Evolutionary conservation across 2,329 filamentous ascomycete species (phyloP), one percentile per base, ranked within the genome.

Genomic region (Fusarium sp.): DNA sequence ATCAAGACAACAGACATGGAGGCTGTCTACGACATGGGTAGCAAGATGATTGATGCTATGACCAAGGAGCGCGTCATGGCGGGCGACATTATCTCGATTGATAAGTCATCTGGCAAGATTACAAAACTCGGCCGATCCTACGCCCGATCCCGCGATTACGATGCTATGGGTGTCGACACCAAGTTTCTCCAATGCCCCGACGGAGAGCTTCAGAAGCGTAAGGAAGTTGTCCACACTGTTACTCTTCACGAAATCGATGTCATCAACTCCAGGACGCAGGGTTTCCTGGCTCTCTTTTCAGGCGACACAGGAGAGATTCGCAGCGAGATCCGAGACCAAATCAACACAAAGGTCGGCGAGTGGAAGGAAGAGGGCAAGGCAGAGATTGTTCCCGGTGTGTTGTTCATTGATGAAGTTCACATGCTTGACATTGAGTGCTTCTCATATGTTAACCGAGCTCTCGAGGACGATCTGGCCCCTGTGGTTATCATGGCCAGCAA

Each of bases 1-100:
- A 97, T 99, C 84, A 99, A 99, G 84, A 99, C 96, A 13, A 98
- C 95, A 62, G 96, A 99, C 80, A 99, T 99, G 96, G 96, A 99
- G 82, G 97, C 96, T 14, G 93, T 99, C 72, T 99, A 98, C 83
- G 96, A 99, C 77, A 98, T 99, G 94, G 96, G 96, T 71, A 95
- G 92, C 73, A 98, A 98, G 84, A 98, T 99, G 96, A 99, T 99
- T 73, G 96, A 99, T 79, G 94, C 94, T 71, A 98, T 99, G 94
- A 98, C 94, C 73, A 98, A 98, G 83, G 96, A 99, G 84, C 95
- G 97, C 76, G 93, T 99, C 71, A 97, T 98, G 91, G 96, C 96
- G 7, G 96, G 96, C 75, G 96, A 99, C 79, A 96, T 99, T 73
- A 97, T 99, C 76, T 97, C 93, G 60, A 98, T 99, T 75, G 96